A percentile compares a stretch with the other conserved stretches of the same genome.
phyloP scores from a whole-genome alignment of 2,329 filamentous ascomycete genomes.

The Geoglossum cookeanum region DNA sequence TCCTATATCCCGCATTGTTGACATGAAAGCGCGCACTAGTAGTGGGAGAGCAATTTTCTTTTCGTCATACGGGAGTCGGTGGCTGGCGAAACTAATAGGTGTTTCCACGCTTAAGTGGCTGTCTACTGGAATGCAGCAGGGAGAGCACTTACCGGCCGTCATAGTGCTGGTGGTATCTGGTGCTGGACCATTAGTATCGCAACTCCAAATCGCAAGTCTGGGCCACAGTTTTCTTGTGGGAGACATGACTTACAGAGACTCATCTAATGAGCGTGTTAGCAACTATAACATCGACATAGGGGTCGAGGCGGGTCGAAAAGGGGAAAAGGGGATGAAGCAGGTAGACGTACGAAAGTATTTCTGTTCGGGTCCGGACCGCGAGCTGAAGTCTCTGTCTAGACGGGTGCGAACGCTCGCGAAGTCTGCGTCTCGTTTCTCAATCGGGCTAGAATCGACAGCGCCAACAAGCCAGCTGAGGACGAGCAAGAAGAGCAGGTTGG shows the following conservation, averaged over 20 bases:
- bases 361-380: constrained; percentile 19
- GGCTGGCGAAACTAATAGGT: constrained; percentile 26
- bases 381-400: constrained; percentile 22
- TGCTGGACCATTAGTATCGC: background rate
- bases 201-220: background rate
- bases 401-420: constrained; percentile 25
- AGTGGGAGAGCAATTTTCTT: constrained; percentile 28
- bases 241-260: constrained; percentile 21
- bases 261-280: constrained; percentile 17
- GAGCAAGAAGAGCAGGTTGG: background rate
- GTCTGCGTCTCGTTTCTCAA: constrained; percentile 19
- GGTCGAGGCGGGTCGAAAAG: background rate
- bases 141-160: constrained; percentile 13
- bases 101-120: background rate
- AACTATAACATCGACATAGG: background rate
- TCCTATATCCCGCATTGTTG: constrained; percentile 35
- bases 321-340: background rate
- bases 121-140: background rate
- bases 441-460: background rate
- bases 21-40: constrained; percentile 35
- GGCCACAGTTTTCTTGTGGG: background rate
- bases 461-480: background rate
- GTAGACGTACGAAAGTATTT: constrained; percentile 31
- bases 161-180: constrained; percentile 32
- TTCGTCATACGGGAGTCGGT: constrained; percentile 26